Evolutionary conservation across 768 basidiomycete species (phyloP).

Genomic region (Termitomyces titanicus): DNA sequence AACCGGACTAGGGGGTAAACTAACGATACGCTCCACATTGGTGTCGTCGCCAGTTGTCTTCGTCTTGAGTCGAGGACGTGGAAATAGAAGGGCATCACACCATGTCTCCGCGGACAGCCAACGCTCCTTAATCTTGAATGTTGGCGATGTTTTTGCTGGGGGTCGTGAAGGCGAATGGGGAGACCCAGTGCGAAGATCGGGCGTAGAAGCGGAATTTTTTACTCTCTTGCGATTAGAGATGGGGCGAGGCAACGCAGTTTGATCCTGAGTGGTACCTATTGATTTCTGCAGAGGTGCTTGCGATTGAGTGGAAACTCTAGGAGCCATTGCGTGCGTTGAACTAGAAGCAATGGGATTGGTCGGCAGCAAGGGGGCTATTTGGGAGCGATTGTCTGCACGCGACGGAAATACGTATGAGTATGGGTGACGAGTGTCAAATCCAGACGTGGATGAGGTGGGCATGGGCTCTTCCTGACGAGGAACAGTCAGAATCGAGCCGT

Average conservation of each 20-base stretch:
- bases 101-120: constrained; percentile 77
- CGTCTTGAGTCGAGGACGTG: constrained; percentile 66
- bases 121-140: constrained; percentile 47
- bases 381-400: constrained; percentile 6
- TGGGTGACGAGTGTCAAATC: constrained; percentile 16
- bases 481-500: background rate
- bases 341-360: constrained; percentile 3
- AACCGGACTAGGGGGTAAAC: constrained; percentile 47
- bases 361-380: constrained; percentile 13
- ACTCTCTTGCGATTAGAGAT: constrained; percentile 22
- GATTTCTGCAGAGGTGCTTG: constrained; percentile 11
- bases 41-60: constrained; percentile 27
- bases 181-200: constrained; percentile 43
- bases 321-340: constrained; percentile 16
- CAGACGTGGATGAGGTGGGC: constrained; percentile 14
- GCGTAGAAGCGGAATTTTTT: constrained; percentile 61
- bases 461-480: background rate
- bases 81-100: constrained; percentile 79
- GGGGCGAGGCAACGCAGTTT: background rate
- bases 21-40: constrained; percentile 35
- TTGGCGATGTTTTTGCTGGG: constrained; percentile 2
- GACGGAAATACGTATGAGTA: constrained; percentile 23
- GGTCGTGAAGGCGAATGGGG: background rate
- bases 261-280: background rate
- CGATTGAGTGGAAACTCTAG: constrained; percentile 26